Evolutionary conservation across 495 filamentous ascomycete species (phyloP), one percentile per base, ranked within the genome.

Genomic region (Penicillium psychrofluorescens): DNA sequence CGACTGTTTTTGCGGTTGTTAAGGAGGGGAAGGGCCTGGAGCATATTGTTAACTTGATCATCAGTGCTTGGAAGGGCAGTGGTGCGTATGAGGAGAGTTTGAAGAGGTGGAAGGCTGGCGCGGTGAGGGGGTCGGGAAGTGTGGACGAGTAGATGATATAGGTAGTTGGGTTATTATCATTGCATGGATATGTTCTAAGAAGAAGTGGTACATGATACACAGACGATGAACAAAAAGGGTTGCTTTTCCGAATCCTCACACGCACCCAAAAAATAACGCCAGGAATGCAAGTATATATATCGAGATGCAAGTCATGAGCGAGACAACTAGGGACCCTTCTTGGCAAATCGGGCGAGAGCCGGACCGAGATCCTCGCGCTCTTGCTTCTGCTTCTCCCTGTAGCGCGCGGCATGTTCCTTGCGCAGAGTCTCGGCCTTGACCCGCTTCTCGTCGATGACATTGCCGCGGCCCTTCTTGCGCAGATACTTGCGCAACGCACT

Each of bases 1-100:
- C 92, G 28, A 95, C 90, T n/a, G 83, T 98, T 27, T 97, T 97
- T 61, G 92, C 91, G 16, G 84, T 91, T 71, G 92, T 98, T 1
- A 97, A 96, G 82, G 79, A 95, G 66, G 87, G 84, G 11, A 83
- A 84, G 49, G 86, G 80, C 1, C 76, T 97, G 9, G 75, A 88
- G 37, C 78, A 87, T 66, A 95, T 98, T 61, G 81, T 95, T 11
- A 80, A 84, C 29, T 68, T 97, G 70, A 86, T 98, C 40, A 35
- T 95, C 49, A 94, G 88, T 61, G 90, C 92, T 29, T 98, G 91
- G 91, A 91, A 78, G 72, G 80, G 77, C 8, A 88, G 83, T 56
- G 90, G 91, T 29, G 90, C 90, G 47, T 72, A 74, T 57, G 76
- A 80, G 49, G 54, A 65, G 43, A 66, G 67, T 58, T 56, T 76